Evolutionary conservation across 192 early-diverging fungal genomes (phyloP).

Genomic region (Entomortierella beljakovae): DNA sequence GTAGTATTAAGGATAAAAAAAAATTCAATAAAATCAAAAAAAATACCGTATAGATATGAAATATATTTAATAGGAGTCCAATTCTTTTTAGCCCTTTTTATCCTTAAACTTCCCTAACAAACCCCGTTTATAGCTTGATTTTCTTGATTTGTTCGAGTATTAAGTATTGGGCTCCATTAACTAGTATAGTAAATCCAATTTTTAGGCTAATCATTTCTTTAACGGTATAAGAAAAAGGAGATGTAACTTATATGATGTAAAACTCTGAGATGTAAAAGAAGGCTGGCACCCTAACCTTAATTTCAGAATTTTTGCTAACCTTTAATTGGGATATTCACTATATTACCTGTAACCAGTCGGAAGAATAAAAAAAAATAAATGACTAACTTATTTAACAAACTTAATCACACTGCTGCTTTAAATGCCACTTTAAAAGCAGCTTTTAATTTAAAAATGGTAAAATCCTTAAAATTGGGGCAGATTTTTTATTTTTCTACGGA

Average conservation of each 20-base stretch:
- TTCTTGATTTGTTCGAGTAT: no score
- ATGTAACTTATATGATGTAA: slow-evolving; percentile 2
- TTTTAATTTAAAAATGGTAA: no score
- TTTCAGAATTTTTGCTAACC: neutral
- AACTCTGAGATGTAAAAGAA: neutral
- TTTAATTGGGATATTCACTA: neutral
- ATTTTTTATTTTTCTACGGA: no score
- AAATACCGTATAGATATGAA: no score
- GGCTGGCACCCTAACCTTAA: neutral
- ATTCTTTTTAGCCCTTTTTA: no score
- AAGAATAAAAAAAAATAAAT: neutral
- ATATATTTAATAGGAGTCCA: no score
- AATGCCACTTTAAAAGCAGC: neutral
- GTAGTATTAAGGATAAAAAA: no score
- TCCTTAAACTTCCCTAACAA: no score
- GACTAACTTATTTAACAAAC: slow-evolving; percentile 1
- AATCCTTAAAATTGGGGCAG: no score
- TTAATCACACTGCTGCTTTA: neutral
- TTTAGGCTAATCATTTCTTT: slow-evolving; percentile 1
- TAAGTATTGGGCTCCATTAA: neutral
- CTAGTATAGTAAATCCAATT: neutral
- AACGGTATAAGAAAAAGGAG: neutral
- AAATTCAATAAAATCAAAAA: no score
- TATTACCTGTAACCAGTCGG: slow-evolving; percentile 2
- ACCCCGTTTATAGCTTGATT: no score